These are phyloP conservation scores for Vitis cinerea DNA, from an alignment of 164 flowering plant genomes.

Conservation along the genomic window DNA sequence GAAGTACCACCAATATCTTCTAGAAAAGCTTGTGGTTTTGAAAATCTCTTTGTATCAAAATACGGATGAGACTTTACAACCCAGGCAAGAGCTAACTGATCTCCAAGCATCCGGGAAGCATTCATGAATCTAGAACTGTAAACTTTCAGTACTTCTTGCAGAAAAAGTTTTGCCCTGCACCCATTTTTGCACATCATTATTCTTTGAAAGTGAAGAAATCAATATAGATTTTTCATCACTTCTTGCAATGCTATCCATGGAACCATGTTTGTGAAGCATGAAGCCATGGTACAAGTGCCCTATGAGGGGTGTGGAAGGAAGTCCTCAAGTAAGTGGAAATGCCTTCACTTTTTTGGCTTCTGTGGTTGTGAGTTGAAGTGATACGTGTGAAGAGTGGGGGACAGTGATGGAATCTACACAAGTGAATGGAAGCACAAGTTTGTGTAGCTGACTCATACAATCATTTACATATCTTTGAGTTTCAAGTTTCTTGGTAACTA, in stretches of 20 bases:
- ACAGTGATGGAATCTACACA: too few species aligned
- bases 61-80: constrained; percentile 65
- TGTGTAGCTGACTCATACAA: not conserved
- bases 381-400: too few species aligned
- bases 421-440: not conserved
- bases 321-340: too few species aligned
- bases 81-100: constrained; percentile 92
- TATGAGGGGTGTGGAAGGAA: too few species aligned
- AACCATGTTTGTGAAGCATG: not conserved
- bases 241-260: too few species aligned
- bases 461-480: not conserved
- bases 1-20: constrained; percentile 57
- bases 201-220: too few species aligned
- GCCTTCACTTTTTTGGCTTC: too few species aligned
- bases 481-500: not conserved
- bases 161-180: constrained; percentile 72
- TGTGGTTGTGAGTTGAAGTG: too few species aligned
- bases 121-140: constrained; percentile 67
- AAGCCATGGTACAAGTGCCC: too few species aligned
- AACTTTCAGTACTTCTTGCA: constrained; percentile 59
- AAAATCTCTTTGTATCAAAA: constrained; percentile 62
- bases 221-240: too few species aligned
- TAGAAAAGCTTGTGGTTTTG: constrained; percentile 51
- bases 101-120: constrained; percentile 96
- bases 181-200: not conserved